Conservation (phyloP, 78 protist species). For the Emiliania huxleyi region DNA sequence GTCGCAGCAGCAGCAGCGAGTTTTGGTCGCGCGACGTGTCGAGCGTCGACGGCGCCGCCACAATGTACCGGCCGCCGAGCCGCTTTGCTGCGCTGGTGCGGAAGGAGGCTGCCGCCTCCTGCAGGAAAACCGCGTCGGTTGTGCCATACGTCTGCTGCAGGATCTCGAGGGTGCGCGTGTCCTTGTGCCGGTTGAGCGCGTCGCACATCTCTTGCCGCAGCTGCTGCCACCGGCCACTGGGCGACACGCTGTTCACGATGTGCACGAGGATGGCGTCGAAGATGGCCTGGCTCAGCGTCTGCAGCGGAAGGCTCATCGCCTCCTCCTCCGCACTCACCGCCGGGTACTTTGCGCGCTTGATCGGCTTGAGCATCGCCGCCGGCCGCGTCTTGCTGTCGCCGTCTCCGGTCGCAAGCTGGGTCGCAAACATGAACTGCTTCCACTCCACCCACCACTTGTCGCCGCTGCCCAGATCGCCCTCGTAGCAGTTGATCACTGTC, state of each 20-base stretch:
- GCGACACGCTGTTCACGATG: slow-evolving; percentile 5
- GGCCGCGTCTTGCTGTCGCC: neutral
- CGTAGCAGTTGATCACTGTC: slow-evolving; percentile 49
- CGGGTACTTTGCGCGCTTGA: slow-evolving; percentile 27
- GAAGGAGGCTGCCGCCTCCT: slow-evolving; percentile 30
- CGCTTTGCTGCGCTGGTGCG: too few relatives aligned
- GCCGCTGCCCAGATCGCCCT: neutral
- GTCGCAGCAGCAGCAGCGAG: neutral
- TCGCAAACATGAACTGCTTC: slow-evolving; percentile 34
- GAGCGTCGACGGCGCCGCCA: neutral
- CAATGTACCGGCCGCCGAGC: neutral
- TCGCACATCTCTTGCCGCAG: slow-evolving; percentile 33
- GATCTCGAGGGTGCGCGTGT: neutral
- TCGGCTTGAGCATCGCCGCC: neutral
- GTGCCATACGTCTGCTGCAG: neutral
- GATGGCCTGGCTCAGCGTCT: slow-evolving; percentile 30
- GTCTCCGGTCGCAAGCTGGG: neutral
- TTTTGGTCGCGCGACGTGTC: slow-evolving; percentile 33
- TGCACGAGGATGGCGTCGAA: slow-evolving; percentile 49
- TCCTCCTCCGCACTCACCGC: slow-evolving; percentile 25
- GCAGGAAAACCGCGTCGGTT: slow-evolving; percentile 30
- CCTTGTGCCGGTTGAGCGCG: slow-evolving; percentile 2
- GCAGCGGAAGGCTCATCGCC: neutral
- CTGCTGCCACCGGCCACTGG: neutral
- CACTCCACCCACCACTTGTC: slow-evolving; percentile 33